Evolutionary conservation across 495 filamentous ascomycete species (phyloP), one percentile per base, ranked within the genome.

Genomic region (Hypoxylon fuscum): DNA sequence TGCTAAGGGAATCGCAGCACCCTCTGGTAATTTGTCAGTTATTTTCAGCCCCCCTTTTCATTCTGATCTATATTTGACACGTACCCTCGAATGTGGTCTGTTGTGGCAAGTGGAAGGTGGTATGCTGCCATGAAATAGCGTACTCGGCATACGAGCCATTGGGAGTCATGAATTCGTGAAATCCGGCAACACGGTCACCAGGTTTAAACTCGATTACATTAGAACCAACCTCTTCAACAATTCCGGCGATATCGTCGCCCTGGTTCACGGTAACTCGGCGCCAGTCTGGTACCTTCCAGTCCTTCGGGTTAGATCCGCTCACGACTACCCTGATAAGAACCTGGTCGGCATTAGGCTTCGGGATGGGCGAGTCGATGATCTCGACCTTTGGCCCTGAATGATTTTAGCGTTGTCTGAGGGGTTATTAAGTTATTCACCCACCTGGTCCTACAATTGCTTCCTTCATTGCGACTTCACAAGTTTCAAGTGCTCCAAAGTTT

Each of bases 221-320:
- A 7, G 77, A 67, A 18, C 89, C 89, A 42, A 90, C 83, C 1
- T 73, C 65, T n/a, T 87, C 73, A 18, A 93, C 81, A 31, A 85
- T 77, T 15, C 89, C 89, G 9, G 88, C 87, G 48, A 92, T 88
- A 66, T 92, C 89, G 70, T 93, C 89, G 31, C 90, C 90, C 43
- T 76, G 64, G 72, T 92, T 91, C 4, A 69, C 34, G 21, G 64
- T 38, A 3, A 20, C 37, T 6, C 56, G 8, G 11, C 12, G 23
- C 25, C 55, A 44, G 0, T 70, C 58, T 5, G 77, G 69, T 2
- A 76, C 20, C 62, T 89, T 91, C 89, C 88, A 91, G 74, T 94
- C 91, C 68, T 93, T 93, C 2, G 91, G 91, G 70, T 93, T 93
- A 17, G 84, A 86, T 15, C 88, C 88, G 34, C 80, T 82, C 5